phyloP scores from a whole-genome alignment of 805 yeast species.

The Groenewaldozyma tartarivorans region DNA sequence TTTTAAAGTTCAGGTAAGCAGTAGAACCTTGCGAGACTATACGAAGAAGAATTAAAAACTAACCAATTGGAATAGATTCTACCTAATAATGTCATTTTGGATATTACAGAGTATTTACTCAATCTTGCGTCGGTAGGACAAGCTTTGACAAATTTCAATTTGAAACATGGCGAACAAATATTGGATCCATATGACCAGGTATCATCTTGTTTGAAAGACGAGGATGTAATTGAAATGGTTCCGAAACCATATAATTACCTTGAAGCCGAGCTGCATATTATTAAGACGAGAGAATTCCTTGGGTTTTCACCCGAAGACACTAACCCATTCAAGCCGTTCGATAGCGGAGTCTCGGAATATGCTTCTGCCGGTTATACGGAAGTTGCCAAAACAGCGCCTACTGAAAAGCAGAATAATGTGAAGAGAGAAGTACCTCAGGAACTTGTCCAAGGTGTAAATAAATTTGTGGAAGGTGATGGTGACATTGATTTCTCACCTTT shows the following conservation, averaged over 20 bases:
- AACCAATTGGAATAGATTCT: conserved; percentile 7
- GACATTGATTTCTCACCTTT: conserved; percentile 5
- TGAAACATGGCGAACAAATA: conserved; percentile 31
- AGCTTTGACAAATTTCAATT: conserved; percentile 47
- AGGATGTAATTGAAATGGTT: conserved; percentile 32
- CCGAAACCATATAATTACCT: conserved; percentile 53
- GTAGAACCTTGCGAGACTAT: background rate
- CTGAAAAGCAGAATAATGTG: conserved; percentile 10
- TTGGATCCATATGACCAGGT: conserved; percentile 27
- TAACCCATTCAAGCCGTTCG: conserved; percentile 28
- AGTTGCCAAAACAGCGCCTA: conserved; percentile 10
- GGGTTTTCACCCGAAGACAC: conserved; percentile 34
- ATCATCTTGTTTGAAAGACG: conserved; percentile 24
- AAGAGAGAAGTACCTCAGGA: conserved; percentile 7
- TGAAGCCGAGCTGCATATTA: conserved; percentile 52
- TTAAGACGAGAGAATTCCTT: conserved; percentile 52
- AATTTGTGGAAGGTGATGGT: conserved; percentile 18
- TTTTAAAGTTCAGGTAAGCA: conserved; percentile 4
- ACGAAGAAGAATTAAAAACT: background rate
- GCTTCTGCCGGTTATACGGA: conserved; percentile 16
- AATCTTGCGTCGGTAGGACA: conserved; percentile 48
- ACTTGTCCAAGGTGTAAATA: conserved; percentile 14
- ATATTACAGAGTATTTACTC: conserved; percentile 49
- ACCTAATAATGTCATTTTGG: conserved; percentile 40
- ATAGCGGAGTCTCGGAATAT: conserved; percentile 44